These are phyloP conservation scores for Psilocybe azurescens DNA, from an alignment of 768 basidiomycete genomes.

Conservation along the genomic window DNA sequence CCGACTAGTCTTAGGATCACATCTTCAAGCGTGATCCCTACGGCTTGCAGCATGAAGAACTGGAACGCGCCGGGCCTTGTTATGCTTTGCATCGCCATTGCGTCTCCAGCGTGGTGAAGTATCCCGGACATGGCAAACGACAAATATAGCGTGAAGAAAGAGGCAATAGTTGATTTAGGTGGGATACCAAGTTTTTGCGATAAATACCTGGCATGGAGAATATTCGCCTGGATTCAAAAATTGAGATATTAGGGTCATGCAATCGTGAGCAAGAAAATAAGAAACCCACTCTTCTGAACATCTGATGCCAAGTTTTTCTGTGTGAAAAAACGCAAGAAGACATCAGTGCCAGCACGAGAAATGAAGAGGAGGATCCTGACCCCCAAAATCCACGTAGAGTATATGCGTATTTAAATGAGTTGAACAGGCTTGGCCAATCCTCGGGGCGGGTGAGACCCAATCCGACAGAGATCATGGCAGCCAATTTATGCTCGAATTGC, in stretches of 20 bases:
- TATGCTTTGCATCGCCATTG: conserved; percentile 21
- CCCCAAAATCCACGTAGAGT: conserved; percentile 46
- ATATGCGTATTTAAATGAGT: conserved; percentile 36
- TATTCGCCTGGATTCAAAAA: conserved; percentile 27
- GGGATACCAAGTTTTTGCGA: conserved; percentile 29
- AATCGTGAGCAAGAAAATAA: not conserved
- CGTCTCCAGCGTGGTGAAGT: conserved; percentile 39
- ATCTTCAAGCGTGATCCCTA: conserved; percentile 41
- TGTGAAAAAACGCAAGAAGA: conserved; percentile 6
- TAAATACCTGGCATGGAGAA: conserved; percentile 30
- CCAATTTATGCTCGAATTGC: conserved; percentile 4
- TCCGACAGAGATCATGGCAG: conserved; percentile 28
- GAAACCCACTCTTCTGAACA: conserved; percentile 36
- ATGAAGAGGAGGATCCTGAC: conserved; percentile 27
- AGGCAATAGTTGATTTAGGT: conserved; percentile 25
- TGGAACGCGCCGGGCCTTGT: conserved; percentile 20
- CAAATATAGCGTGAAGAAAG: conserved; percentile 37
- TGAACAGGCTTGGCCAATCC: conserved; percentile 46
- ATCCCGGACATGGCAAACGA: conserved; percentile 40
- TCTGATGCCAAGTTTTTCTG: conserved; percentile 40
- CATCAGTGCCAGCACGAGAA: not conserved
- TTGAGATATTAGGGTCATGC: not conserved
- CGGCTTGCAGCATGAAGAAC: conserved; percentile 31
- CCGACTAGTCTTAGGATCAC: conserved; percentile 20
- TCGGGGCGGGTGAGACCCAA: conserved; percentile 32